A percentile compares a stretch with the other conserved stretches of the same genome.
phyloP scores from a whole-genome alignment of 331 rosid species.

The Malus hybrid region DNA sequence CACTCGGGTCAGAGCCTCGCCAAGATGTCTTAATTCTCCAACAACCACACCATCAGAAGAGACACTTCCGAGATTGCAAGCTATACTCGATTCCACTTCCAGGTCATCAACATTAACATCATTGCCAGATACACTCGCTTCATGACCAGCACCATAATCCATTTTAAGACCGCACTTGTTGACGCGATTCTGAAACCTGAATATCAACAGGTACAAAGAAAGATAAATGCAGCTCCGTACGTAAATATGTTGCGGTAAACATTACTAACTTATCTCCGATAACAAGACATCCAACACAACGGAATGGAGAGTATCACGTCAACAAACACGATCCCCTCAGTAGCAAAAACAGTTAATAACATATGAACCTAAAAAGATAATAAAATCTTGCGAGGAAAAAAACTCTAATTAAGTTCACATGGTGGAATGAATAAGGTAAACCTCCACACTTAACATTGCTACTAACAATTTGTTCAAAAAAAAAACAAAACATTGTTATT shows the following conservation, averaged over 20 bases:
- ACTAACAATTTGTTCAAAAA: background rate
- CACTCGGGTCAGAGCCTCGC: constrained; percentile 28
- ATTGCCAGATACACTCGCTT: constrained; percentile 22
- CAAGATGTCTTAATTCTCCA: constrained; percentile 26
- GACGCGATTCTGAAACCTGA: constrained; percentile 9
- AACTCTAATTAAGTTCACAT: background rate
- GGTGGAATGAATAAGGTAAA: background rate
- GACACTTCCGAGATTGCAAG: constrained; percentile 14
- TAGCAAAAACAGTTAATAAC: background rate
- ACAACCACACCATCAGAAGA: constrained; percentile 20
- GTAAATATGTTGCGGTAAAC: background rate
- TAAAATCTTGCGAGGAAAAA: background rate
- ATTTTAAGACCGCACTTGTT: constrained; percentile 5
- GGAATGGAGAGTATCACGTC: background rate
- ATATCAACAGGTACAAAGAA: background rate
- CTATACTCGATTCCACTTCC: constrained; percentile 17
- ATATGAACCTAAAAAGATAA: background rate
- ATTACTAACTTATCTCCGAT: background rate
- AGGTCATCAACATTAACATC: constrained; percentile 18
- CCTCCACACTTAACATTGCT: background rate
- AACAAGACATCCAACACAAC: background rate
- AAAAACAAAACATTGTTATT: background rate
- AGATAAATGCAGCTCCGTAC: background rate
- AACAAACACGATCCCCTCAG: background rate
- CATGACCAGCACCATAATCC: constrained; percentile 32